phyloP scores from a whole-genome alignment of 352 stramenopile species.

The Ophiocytium majus region DNA sequence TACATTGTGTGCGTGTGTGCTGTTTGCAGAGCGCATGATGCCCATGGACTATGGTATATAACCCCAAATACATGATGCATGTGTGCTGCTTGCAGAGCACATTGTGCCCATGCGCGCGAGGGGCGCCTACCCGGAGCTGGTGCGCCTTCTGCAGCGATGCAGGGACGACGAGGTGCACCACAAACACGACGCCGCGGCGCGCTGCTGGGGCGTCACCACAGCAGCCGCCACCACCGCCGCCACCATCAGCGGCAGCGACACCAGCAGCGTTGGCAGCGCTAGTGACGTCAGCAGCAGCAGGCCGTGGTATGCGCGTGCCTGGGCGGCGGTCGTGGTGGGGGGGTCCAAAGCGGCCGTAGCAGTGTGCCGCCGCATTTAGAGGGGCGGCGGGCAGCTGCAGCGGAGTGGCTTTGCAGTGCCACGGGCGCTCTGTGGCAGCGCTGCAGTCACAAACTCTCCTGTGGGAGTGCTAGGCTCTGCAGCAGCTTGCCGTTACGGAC shows the following conservation, averaged over 20 bases:
- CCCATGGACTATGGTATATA: neutral
- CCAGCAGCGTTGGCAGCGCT: neutral
- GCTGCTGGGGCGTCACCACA: neutral
- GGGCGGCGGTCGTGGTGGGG: conserved; percentile 20
- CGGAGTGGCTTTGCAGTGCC: too few species aligned
- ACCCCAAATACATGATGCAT: neutral
- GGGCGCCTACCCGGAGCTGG: conserved; percentile 29
- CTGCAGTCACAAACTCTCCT: too few species aligned
- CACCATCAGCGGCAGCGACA: neutral
- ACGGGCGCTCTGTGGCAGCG: too few species aligned
- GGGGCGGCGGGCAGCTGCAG: neutral
- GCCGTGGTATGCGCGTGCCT: conserved; percentile 25
- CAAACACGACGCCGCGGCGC: conserved; percentile 29
- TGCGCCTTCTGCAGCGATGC: conserved; percentile 23
- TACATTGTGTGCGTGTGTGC: too few species aligned
- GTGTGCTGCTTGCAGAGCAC: conserved; percentile 26
- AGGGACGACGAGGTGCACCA: conserved; percentile 45
- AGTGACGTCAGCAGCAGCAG: neutral
- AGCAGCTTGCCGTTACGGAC: too few species aligned
- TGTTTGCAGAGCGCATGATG: too few species aligned
- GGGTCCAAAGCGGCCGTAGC: conserved; percentile 25
- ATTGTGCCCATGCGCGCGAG: conserved; percentile 14
- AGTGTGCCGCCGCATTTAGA: conserved; percentile 21
- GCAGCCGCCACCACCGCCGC: neutral
- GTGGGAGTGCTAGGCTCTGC: too few species aligned